Base-by-base conservation (phyloP, 495 filamentous ascomycete genomes). In the Tuber umbilicatum region DNA sequence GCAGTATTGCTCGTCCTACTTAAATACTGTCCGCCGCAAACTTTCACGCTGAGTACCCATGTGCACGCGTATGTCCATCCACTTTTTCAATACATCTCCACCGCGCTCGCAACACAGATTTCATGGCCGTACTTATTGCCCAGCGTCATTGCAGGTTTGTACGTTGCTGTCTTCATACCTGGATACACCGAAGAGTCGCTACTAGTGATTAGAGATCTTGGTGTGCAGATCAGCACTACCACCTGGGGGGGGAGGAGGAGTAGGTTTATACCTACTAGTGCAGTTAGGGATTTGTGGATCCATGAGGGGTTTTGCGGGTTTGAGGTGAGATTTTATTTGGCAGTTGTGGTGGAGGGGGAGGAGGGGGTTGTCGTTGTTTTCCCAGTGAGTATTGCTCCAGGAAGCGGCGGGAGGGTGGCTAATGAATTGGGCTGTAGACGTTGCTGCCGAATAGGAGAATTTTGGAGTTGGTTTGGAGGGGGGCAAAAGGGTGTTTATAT, bases 281-380 rank as follows among this genome's bases (percentile, higher is more conserved):
- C 91, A 81, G 96, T 98, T 60, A 90, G 91, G 73, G 95, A 98
- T 84, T 90, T 98, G 73, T 87, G 97, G 73, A 92, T 99, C 68
- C 93, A 97, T 83, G 95, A 99, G 83, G 95, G 94, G 43, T 98
- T 98, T 84, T 89, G 89, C 75, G 94, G 95, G 60, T 96, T 97
- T 82, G 93, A 93, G 83, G 94, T 97, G 69, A 85, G 91, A 72
- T 96, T 93, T 82, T 97, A 97, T 83, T 85, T 99, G 21, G 89
- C 91, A 16, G 92, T 98, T 17, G 90, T 97, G 77, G 94, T 98
- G 69, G 92, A 97, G 81, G 94, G 91, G 50, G 95, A 98, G 84
- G 89, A 90, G 73, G 90, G 92, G 72, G 89, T 95, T 21, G 90
- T 97, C 16, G 94, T 99, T 41, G 93, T 98, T 6, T 99, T 98